Percentiles rank a stretch among this genome's conserved stretches.
Evolutionary conservation across 805 yeast genomes (phyloP).

Genomic region (Ogataea zsoltii): DNA sequence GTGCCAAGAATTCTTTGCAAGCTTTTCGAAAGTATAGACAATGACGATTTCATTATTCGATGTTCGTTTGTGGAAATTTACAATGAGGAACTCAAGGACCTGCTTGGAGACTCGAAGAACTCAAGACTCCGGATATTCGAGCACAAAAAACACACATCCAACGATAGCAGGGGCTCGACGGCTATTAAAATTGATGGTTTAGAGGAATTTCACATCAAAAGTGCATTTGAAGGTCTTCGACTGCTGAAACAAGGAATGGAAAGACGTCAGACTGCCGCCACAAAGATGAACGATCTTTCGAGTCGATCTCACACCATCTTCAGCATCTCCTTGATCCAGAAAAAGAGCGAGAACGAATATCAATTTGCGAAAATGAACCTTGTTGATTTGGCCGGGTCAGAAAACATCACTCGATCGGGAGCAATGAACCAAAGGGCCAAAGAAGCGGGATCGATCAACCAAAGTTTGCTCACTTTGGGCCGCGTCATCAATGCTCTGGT

Average conservation of each 20-base stretch:
- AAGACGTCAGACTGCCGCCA: slow-evolving; percentile 65
- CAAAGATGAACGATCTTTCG: slow-evolving; percentile 71
- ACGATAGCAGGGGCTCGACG: slow-evolving; percentile 5
- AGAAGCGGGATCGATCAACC: slow-evolving; percentile 93
- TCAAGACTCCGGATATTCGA: slow-evolving; percentile 43
- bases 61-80: slow-evolving; percentile 58
- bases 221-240: slow-evolving; percentile 56
- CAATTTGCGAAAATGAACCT: slow-evolving; percentile 50
- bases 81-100: slow-evolving; percentile 44
- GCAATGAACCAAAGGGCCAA: slow-evolving; percentile 83
- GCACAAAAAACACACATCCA: slow-evolving; percentile 23
- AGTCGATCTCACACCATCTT: slow-evolving; percentile 80
- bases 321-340: slow-evolving; percentile 58
- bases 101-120: slow-evolving; percentile 39
- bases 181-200: slow-evolving; percentile 60
- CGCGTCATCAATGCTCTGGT: slow-evolving; percentile 79
- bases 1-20: slow-evolving; percentile 50
- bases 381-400: slow-evolving; percentile 95
- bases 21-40: slow-evolving; percentile 34
- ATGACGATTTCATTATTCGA: slow-evolving; percentile 43
- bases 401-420: slow-evolving; percentile 84
- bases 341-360: slow-evolving; percentile 31
- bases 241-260: slow-evolving; percentile 57
- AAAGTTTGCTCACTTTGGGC: slow-evolving; percentile 82
- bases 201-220: slow-evolving; percentile 57